Percentiles rank a stretch among this genome's conserved stretches.
Conservation (phyloP, 148 eudicot genomes). For the Pharnaceum exiguum region DNA sequence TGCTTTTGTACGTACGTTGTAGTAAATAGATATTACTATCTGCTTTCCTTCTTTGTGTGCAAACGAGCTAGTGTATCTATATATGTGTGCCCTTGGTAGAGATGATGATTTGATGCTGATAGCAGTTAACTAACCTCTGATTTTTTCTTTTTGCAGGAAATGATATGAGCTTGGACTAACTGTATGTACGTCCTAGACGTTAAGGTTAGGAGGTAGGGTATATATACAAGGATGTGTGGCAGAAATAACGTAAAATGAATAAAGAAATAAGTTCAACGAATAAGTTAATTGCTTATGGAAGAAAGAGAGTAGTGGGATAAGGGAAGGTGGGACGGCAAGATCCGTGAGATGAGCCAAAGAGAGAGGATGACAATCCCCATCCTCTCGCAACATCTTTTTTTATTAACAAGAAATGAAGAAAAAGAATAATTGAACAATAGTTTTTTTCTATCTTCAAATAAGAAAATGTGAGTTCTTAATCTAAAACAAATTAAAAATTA, state of each 20-base stretch:
- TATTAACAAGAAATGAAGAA: not conserved
- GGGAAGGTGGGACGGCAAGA: conserved; percentile 47
- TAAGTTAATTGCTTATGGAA: not conserved
- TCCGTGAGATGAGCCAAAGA: conserved; percentile 58
- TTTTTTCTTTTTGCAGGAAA: not conserved
- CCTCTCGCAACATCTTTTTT: not conserved
- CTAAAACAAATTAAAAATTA: no score
- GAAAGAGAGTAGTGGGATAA: conserved; percentile 14
- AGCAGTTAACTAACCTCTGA: conserved; percentile 13
- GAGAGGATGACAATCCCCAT: conserved; percentile 9
- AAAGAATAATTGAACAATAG: no score
- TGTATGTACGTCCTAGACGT: not conserved
- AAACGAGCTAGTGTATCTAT: not conserved
- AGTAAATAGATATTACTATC: not conserved
- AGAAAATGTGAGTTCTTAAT: no score
- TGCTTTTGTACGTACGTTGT: no score
- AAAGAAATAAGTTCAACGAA: not conserved
- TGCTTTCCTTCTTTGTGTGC: not conserved
- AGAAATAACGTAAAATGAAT: not conserved
- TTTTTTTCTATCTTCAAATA: no score
- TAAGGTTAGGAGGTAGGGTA: conserved; percentile 7
- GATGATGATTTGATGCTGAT: no score
- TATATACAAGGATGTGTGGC: conserved; percentile 3
- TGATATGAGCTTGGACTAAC: no score
- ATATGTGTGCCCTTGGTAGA: no score